Percentiles rank a stretch among this genome's conserved stretches.
Conservation (phyloP, 108 stramenopile genomes). For the Parietichytrium sp. region DNA sequence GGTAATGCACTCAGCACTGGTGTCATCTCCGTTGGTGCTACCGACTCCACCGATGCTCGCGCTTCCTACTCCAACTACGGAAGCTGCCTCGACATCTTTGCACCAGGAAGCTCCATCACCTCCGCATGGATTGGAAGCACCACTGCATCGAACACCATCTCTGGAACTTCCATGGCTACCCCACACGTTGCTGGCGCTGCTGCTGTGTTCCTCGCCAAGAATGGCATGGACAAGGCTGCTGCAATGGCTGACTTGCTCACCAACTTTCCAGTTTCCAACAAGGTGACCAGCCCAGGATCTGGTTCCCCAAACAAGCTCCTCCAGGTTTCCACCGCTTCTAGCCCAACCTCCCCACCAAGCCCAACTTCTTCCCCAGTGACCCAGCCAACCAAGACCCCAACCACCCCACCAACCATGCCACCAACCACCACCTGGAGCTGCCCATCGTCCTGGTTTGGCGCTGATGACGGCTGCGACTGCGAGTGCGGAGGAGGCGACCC, state of each 20-base stretch:
- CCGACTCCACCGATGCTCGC: neutral
- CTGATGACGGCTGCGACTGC: neutral
- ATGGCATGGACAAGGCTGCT: neutral
- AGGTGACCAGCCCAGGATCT: too few species aligned
- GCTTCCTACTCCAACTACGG: neutral
- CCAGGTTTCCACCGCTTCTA: too few species aligned
- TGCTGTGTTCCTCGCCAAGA: conserved; percentile 4
- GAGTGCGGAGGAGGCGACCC: neutral
- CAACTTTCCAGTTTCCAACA: too few species aligned
- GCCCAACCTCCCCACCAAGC: too few species aligned
- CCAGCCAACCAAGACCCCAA: too few species aligned
- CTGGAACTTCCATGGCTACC: conserved; percentile 10
- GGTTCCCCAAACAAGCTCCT: too few species aligned
- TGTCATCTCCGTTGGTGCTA: neutral
- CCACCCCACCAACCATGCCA: too few species aligned
- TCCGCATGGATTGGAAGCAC: neutral
- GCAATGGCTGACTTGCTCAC: neutral
- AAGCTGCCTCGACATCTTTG: neutral
- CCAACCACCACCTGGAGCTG: too few species aligned
- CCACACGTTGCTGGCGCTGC: neutral
- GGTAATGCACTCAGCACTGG: neutral
- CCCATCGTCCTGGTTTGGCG: neutral
- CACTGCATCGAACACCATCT: neutral
- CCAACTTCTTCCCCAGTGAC: too few species aligned
- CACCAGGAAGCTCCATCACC: neutral